phyloP scores from a whole-genome alignment of 1,139 yeast species.

The Candida sanyaensis region DNA sequence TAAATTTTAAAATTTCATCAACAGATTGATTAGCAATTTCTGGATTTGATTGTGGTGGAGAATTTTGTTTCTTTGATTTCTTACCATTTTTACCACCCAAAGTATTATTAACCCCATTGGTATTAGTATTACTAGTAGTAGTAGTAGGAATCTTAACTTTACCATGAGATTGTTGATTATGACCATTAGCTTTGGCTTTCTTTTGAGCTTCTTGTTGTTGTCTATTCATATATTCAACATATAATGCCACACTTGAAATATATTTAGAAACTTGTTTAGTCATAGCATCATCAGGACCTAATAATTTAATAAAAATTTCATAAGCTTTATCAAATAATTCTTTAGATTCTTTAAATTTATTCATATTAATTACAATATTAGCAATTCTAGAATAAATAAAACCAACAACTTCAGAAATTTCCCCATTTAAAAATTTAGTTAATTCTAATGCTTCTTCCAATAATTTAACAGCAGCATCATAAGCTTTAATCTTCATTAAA shows the following conservation, averaged over 20 bases:
- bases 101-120: constrained; percentile 9
- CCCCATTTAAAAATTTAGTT: constrained; percentile 54
- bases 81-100: constrained; percentile 16
- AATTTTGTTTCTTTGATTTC: constrained; percentile 27
- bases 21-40: constrained; percentile 61
- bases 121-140: constrained; percentile 11
- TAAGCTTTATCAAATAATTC: constrained; percentile 54
- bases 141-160: constrained; percentile 21
- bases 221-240: constrained; percentile 34
- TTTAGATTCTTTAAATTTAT: constrained; percentile 56
- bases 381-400: constrained; percentile 66
- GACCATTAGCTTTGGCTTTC: constrained; percentile 11
- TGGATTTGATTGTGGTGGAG: constrained; percentile 44
- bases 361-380: constrained; percentile 56
- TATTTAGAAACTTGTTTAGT: constrained; percentile 67
- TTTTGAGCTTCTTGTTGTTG: constrained; percentile 33
- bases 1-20: constrained; percentile 67
- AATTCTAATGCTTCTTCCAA: constrained; percentile 50
- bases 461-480: constrained; percentile 41
- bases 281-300: constrained; percentile 64
- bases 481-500: constrained; percentile 52
- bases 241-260: constrained; percentile 51
- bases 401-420: constrained; percentile 58
- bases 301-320: constrained; percentile 52
- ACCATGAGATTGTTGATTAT: not conserved